Conservation (phyloP, 805 yeast species). For the Scheffersomyces lignosus region DNA sequence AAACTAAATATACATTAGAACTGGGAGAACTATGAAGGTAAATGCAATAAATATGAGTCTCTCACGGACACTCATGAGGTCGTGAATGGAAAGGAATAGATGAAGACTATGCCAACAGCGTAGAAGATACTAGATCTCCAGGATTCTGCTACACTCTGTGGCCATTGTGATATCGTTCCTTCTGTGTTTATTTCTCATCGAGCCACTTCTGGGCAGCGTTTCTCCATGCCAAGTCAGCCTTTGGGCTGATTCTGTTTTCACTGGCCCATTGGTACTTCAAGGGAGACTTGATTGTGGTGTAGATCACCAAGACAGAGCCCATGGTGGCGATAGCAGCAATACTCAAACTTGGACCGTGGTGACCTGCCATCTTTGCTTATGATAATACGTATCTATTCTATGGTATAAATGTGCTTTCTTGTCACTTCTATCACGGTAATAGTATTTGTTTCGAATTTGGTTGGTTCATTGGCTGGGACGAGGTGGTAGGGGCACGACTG, state of each 20-base stretch:
- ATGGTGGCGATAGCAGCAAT: conserved; percentile 42
- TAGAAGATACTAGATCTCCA: no score
- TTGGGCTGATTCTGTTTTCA: conserved; percentile 45
- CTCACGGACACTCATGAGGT: no score
- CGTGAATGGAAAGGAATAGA: no score
- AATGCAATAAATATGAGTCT: no score
- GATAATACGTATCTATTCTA: background rate
- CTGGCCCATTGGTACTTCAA: conserved; percentile 40
- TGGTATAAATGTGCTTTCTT: conserved; percentile 1
- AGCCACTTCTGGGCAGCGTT: conserved; percentile 46
- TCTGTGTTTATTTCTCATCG: conserved; percentile 24
- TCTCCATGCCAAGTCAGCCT: conserved; percentile 50
- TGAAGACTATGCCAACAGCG: no score
- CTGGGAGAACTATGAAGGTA: no score
- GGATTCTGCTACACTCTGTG: no score
- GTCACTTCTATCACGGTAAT: conserved; percentile 18
- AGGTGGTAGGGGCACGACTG: conserved; percentile 9
- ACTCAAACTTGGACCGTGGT: conserved; percentile 42
- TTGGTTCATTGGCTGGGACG: conserved; percentile 15
- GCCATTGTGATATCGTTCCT: no score
- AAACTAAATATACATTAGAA: no score
- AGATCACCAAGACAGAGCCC: conserved; percentile 41
- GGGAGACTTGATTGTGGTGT: conserved; percentile 41
- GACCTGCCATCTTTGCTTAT: conserved; percentile 11
- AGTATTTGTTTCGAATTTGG: conserved; percentile 12